Evolutionary conservation across 495 filamentous ascomycete genomes (phyloP).

Genomic region (Hypomontagnella monticulosa): DNA sequence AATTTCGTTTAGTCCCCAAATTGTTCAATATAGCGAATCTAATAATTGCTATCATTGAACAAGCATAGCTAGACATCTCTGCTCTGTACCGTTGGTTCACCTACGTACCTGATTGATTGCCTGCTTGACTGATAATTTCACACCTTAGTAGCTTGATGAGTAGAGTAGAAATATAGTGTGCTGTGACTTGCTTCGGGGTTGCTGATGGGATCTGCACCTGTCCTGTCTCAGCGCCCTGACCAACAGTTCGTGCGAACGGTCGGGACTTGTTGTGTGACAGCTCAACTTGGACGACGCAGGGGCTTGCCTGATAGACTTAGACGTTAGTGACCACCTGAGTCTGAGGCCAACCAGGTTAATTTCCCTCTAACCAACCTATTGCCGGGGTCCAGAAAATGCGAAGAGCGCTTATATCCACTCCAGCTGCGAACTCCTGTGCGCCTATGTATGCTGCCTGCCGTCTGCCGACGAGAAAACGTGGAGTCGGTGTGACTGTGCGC

Average conservation of each 20-base stretch:
- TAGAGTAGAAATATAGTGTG: no score
- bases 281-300: constrained; percentile 33
- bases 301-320: constrained; percentile 23
- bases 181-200: constrained; percentile 5
- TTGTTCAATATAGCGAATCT: neutral
- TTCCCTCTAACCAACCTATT: constrained; percentile 3
- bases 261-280: constrained; percentile 47
- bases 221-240: constrained; percentile 52
- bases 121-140: neutral
- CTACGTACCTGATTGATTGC: constrained; percentile 11
- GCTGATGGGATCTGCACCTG: neutral
- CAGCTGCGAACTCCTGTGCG: constrained; percentile 44
- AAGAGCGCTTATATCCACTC: constrained; percentile 6
- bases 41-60: neutral
- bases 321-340: constrained; percentile 4
- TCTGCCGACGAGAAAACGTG: constrained; percentile 36
- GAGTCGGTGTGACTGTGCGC: constrained; percentile 29
- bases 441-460: constrained; percentile 30
- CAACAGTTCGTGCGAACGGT: constrained; percentile 54
- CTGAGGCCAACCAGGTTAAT: constrained; percentile 13
- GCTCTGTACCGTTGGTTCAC: constrained; percentile 4
- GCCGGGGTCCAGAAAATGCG: constrained; percentile 2
- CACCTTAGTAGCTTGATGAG: constrained; percentile 5
- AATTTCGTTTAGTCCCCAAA: neutral
- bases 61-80: neutral